Evolutionary conservation across 108 stramenopile species (phyloP).

Genomic region (Cafeteria roenbergensis): DNA sequence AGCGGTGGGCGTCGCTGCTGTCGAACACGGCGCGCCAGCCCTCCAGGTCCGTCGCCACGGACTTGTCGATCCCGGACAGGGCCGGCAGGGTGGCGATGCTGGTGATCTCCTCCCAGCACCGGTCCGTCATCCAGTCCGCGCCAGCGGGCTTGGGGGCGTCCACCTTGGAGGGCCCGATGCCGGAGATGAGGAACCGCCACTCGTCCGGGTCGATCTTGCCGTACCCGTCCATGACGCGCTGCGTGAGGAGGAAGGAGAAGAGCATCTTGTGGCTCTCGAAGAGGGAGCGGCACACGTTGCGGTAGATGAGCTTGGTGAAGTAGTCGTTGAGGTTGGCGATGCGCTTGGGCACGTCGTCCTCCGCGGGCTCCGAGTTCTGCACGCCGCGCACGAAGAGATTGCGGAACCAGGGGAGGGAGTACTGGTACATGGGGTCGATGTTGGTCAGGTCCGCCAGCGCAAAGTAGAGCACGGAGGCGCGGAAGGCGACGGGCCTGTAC

Average conservation of each 20-base stretch:
- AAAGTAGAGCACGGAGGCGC: conserved; percentile 49
- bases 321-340: conserved; percentile 38
- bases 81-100: conserved; percentile 17
- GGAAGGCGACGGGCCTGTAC: conserved; percentile 50
- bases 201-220: conserved; percentile 32
- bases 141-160: conserved; percentile 23
- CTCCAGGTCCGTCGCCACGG: conserved; percentile 6
- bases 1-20: conserved; percentile 28
- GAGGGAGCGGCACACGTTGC: conserved; percentile 48
- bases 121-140: conserved; percentile 36
- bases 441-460: conserved; percentile 39
- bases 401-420: conserved; percentile 47
- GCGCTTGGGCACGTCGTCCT: conserved; percentile 32
- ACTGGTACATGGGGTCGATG: conserved; percentile 61
- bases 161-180: not conserved
- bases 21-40: conserved; percentile 38
- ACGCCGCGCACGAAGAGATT: conserved; percentile 36
- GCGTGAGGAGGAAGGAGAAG: conserved; percentile 43
- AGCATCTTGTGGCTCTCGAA: conserved; percentile 60
- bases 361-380: conserved; percentile 24
- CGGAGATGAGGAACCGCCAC: conserved; percentile 50
- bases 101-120: conserved; percentile 33
- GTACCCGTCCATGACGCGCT: conserved; percentile 45
- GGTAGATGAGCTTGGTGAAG: conserved; percentile 46
- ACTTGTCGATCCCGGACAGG: conserved; percentile 27